Evolutionary conservation across 768 basidiomycete genomes (phyloP).

Genomic region (Hortiboletus campestris): DNA sequence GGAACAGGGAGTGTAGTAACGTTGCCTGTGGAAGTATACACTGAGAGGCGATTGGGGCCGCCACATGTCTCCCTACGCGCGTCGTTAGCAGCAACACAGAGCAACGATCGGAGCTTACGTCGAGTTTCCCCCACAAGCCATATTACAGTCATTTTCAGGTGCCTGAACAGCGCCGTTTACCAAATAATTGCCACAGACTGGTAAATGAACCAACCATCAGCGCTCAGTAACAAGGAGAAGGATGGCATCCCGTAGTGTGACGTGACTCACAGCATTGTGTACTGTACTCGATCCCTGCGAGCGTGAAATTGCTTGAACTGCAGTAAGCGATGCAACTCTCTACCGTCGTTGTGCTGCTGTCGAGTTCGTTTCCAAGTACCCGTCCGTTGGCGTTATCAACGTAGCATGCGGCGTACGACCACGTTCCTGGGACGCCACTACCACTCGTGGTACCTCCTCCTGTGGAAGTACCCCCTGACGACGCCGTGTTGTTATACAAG

Average conservation of each 20-base stretch:
- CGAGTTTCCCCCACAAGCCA: conserved; percentile 69
- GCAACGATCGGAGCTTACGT: conserved; percentile 40
- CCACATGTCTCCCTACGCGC: conserved; percentile 61
- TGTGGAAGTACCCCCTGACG: neutral
- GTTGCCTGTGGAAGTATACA: conserved; percentile 54
- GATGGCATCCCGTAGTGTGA: too few relatives aligned
- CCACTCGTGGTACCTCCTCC: conserved; percentile 38
- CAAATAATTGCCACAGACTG: conserved; percentile 71
- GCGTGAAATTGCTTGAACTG: conserved; percentile 49
- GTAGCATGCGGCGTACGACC: conserved; percentile 65
- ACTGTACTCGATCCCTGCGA: conserved; percentile 71
- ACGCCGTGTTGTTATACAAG: conserved; percentile 16
- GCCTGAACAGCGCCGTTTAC: conserved; percentile 56
- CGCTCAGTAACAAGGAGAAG: too few relatives aligned
- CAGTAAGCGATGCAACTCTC: conserved; percentile 65
- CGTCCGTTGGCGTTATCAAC: conserved; percentile 73
- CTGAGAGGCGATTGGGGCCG: conserved; percentile 67
- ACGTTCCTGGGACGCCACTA: conserved; percentile 50
- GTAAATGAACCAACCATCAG: neutral
- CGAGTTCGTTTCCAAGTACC: conserved; percentile 44
- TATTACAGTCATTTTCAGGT: conserved; percentile 56
- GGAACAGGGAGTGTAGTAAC: conserved; percentile 64
- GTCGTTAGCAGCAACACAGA: neutral
- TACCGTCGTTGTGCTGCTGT: conserved; percentile 48
- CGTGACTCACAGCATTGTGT: conserved; percentile 45